Base-by-base conservation (phyloP, 306 rosid genomes). In the Corylus avellana region DNA sequence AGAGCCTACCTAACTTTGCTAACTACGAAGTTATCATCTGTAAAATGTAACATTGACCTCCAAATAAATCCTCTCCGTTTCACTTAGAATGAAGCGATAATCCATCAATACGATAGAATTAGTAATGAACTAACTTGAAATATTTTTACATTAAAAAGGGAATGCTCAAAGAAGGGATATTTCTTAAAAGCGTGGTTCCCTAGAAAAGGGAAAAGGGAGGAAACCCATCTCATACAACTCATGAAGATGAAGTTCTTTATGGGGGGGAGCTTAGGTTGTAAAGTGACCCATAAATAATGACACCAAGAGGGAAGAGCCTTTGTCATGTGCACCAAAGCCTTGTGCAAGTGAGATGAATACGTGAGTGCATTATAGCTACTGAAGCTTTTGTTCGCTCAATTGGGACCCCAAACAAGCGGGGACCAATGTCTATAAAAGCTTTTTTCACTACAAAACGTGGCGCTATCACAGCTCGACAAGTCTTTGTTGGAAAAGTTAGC, bases 251-350 rank as follows among this genome's bases (percentile, higher is more conserved):
- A 22, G 35, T 22, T 25, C 27, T 56, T n/a, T 76, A 44, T 82
- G 35, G 69, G 46, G 78, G 84, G 25, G 25, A 22, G 76, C 80
- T 72, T 79, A 59, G 83, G 92, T 83, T 89, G 92, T 85, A 85
- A 89, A 85, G 92, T 32, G 77, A 32, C 62, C 77, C 56, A 83
- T 74, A 25, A 42, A 42, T 62, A 81, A 85, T 85, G 78, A 85
- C 77, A 77, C 66, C 12, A 46, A 44, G 71, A 77, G 47, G 46
- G 8, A 42, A 5, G 46, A 39, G 46, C 46, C 61, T 3, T 51
- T 16, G 54, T 77, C 90, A 86, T 85, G 87, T 84, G 90, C 88
- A 77, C 47, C 32, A 14, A 72, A 79, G 39, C 20, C 56, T 13
- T 63, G 44, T 29, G 72, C 49, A 67, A 39, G 72, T 8, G 72